Evolutionary conservation across 2,329 filamentous ascomycete species (phyloP), one percentile per base, ranked within the genome.

Genomic region (Pseudogymnoascus sp.): DNA sequence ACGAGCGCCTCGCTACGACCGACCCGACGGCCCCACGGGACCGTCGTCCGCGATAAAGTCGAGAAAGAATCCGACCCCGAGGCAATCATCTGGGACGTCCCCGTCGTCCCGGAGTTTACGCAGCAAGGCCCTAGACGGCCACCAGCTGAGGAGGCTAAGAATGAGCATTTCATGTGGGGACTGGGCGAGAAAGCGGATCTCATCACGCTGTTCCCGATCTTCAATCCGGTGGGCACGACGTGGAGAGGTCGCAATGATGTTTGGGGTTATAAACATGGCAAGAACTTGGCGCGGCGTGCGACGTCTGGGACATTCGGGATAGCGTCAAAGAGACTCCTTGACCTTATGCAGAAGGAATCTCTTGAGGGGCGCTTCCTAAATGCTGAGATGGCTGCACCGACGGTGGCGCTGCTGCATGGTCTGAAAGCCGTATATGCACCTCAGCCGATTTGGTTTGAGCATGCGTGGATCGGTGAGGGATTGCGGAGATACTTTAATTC

Each of bases 301-400:
- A 89, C 89, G n/a, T 89, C 93, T 69, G 86, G 91, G 65, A 92
- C 89, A 0, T 88, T 91, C 66, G 87, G 88, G 1, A 85, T 90
- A 61, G 78, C 91, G 6, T 92, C 89, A 14, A 88, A 86, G 71
- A 82, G 82, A 28, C 79, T 93, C 1, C 78, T 93, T 35, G 83
- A 90, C 67, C 81, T 87, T 65, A 93, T 93, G 89, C 89, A 93
- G 71, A 81, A 85, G 35, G 90, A 93, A 73, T 90, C 89, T 61
- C 79, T 88, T 66, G 81, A 83, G 12, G 88, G 88, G 66, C 88
- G 89, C 69, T 88, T 91, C 71, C 86, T 93, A 69, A 88, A 88
- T 63, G 89, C 89, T 0, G 90, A 93, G 72, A 92, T 93, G 89
- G 89, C 87, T 64, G 85, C 89, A 0, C 86, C 88, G 62, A 88